phyloP scores from a whole-genome alignment of 176 grass and related monocot genomes.

The Carex kokanica region DNA sequence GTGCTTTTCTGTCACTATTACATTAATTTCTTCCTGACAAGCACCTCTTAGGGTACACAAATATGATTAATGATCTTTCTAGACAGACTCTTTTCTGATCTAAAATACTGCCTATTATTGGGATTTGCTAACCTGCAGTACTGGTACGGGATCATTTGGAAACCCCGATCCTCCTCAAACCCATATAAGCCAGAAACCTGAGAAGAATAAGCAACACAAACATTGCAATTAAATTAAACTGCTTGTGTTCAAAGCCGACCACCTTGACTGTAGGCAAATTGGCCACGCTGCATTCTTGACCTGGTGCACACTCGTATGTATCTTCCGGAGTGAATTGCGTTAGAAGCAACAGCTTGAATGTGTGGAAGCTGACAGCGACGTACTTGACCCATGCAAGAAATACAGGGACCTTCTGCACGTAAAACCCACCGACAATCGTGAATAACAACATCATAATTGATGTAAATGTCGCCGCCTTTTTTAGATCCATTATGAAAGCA shows the following conservation, averaged over 20 bases:
- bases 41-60: background rate
- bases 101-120: background rate
- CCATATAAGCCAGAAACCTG: constrained; percentile 39
- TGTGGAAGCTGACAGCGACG: constrained; percentile 30
- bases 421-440: constrained; percentile 35
- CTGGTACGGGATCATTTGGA: background rate
- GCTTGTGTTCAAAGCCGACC: constrained; percentile 21
- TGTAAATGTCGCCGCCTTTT: constrained; percentile 29
- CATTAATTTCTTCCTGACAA: background rate
- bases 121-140: background rate
- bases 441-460: constrained; percentile 34
- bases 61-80: background rate
- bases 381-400: constrained; percentile 51
- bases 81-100: background rate
- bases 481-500: constrained; percentile 47
- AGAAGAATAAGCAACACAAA: constrained; percentile 31
- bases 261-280: constrained; percentile 33
- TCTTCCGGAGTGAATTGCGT: constrained; percentile 26
- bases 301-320: constrained; percentile 34
- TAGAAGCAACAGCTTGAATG: constrained; percentile 35
- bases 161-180: constrained; percentile 38
- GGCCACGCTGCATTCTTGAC: constrained; percentile 12
- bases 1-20: background rate
- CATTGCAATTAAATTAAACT: background rate
- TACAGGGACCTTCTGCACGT: constrained; percentile 27